phyloP scores from a whole-genome alignment of 2,329 filamentous ascomycete genomes.

The Herpotrichia juniperi region DNA sequence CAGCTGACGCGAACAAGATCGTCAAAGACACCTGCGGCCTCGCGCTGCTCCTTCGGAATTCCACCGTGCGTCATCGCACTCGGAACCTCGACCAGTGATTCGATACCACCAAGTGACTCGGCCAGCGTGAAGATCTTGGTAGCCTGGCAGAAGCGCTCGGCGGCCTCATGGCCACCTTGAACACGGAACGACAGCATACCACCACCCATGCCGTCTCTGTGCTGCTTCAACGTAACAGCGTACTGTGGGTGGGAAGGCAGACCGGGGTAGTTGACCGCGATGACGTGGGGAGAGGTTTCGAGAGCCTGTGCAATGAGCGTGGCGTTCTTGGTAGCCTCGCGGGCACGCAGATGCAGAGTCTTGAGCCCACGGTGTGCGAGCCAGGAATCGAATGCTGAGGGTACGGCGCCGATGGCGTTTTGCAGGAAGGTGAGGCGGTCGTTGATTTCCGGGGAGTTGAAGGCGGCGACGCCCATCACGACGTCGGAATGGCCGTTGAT shows the following conservation, averaged over 20 bases:
- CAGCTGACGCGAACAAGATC: slow-evolving; percentile 93
- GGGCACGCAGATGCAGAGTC: slow-evolving; percentile 90
- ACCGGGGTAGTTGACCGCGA: slow-evolving; percentile 94
- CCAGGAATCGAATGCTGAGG: slow-evolving; percentile 96
- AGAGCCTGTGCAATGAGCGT: slow-evolving; percentile 77
- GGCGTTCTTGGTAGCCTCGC: slow-evolving; percentile 84
- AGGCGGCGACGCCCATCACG: slow-evolving; percentile 95
- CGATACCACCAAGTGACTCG: slow-evolving; percentile 89
- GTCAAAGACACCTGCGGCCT: slow-evolving; percentile 92
- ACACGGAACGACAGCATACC: slow-evolving; percentile 98
- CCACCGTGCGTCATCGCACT: slow-evolving; percentile 97
- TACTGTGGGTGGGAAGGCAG: slow-evolving; percentile 86
- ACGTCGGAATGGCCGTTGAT: slow-evolving; percentile 98
- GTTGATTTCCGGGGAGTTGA: slow-evolving; percentile 83
- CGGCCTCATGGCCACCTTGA: slow-evolving; percentile 81
- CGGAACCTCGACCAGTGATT: slow-evolving; percentile 89
- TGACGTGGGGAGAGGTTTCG: slow-evolving; percentile 78
- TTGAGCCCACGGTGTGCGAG: slow-evolving; percentile 96
- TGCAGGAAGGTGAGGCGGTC: slow-evolving; percentile 86
- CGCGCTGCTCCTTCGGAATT: slow-evolving; percentile 87
- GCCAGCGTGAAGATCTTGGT: slow-evolving; percentile 92
- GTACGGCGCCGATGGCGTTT: slow-evolving; percentile 95
- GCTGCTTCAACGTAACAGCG: slow-evolving; percentile 84
- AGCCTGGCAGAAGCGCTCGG: slow-evolving; percentile 88
- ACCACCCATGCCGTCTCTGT: slow-evolving; percentile 91